Base-by-base conservation (phyloP, 768 basidiomycete genomes). In the Chlorophyllum brunneum region DNA sequence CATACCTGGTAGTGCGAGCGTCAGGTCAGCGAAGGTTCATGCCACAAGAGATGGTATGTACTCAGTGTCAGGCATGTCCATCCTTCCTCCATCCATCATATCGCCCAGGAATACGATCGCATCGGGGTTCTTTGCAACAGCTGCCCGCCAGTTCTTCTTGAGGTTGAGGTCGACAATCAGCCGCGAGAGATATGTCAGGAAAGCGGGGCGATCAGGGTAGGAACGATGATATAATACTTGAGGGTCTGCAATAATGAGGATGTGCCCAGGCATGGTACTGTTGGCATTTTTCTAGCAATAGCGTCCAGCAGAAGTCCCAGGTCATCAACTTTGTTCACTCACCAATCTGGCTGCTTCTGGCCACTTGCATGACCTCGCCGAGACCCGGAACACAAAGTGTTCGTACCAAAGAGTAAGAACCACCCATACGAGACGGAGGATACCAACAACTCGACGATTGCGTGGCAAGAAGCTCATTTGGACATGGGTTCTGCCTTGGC, bases 181-280 rank as follows among this genome's bases (percentile, higher is more conserved):
- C 58, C 81, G 85, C 13, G 79, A 79, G 4, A 92, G 59, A 48
- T 75, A 76, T 51, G 81, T 80, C 20, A 88, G 65, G 61, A 79
- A 66, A 20, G 74, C 61, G 3, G 71, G 63, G 4, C 87, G 79
- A 33, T 70, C 79, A 8, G 84, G 83, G 64, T 93, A 93, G 3
- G 89, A 89, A 38, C 77, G 72, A 41, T 76, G 75, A 65, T 94
- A 85, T 39, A 92, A 76, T 23, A 95, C 80, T 67, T 95, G 93
- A 0, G 93, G 89, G 68, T 97, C 95, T 10, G 94, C 85, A 30
- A 94, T 72, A 40, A 95, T 71, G n/a, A 97, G 81, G 18, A 92
- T 71, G 65, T 85, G 88, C 56, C 54, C 72, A 55, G 54, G 61
- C 63, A 54, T 58, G 49, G 52, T 62, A 62, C 30, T 61, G 57